These are phyloP conservation scores for Hypoxylon sp. DNA, from an alignment of 2,329 filamentous ascomycete species.

Conservation along the genomic window DNA sequence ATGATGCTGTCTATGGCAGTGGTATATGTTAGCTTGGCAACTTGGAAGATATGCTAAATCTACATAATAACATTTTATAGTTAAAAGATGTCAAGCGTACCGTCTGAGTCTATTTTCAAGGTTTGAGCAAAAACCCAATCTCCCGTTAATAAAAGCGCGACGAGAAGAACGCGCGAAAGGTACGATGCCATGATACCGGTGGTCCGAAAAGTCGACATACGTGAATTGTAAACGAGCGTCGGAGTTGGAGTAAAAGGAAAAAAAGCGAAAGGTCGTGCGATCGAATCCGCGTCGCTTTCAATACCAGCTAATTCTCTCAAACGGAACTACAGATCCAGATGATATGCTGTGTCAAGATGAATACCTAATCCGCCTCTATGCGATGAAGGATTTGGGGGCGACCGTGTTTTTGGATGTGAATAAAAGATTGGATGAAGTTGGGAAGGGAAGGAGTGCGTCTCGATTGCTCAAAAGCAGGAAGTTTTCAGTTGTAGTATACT, in stretches of 20 bases:
- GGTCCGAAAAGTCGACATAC: constrained; percentile 9
- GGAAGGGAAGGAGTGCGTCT: constrained; percentile 12
- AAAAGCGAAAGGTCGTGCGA: constrained; percentile 24
- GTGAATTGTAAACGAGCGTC: constrained; percentile 38
- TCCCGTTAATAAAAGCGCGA: constrained; percentile 24
- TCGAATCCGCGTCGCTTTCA: constrained; percentile 17
- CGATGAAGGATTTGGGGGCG: constrained; percentile 12
- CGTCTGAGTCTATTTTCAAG: constrained; percentile 47
- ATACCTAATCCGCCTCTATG: constrained; percentile 9
- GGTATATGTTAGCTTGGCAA: constrained; percentile 30
- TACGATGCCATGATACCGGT: constrained; percentile 26
- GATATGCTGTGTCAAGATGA: not conserved
- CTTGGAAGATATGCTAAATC: not conserved
- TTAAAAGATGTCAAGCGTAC: constrained; percentile 36
- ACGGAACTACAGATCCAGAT: constrained; percentile 5
- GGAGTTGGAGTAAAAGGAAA: constrained; percentile 23
- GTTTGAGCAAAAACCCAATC: constrained; percentile 33
- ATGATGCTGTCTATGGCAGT: constrained; percentile 67
- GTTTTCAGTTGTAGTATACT: constrained; percentile 14
- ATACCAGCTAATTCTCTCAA: constrained; percentile 6
- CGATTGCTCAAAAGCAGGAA: constrained; percentile 17
- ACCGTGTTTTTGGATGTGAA: constrained; percentile 13
- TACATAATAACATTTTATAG: not conserved
- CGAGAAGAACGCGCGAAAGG: constrained; percentile 23
- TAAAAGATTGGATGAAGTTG: constrained; percentile 16